A percentile compares a stretch with the other conserved stretches of the same genome.
Evolutionary conservation across 805 yeast species (phyloP).

Genomic region (Pichia ethanolica): DNA sequence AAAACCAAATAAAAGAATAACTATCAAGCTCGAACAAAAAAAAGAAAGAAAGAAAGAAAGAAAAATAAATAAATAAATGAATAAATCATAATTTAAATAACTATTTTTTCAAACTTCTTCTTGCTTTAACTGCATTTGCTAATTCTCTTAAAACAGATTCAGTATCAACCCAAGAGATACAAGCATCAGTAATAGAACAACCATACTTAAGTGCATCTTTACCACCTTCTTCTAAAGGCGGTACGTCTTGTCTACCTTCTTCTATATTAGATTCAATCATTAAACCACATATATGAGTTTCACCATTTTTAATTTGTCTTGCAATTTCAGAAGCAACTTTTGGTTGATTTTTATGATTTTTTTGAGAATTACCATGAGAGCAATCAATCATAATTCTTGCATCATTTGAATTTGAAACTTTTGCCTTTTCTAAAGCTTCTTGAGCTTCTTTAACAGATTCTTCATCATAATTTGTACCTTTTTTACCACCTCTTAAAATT

Average conservation of each 20-base stretch:
- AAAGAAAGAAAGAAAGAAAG: not conserved
- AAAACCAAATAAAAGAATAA: too few relatives aligned
- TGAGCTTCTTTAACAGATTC: conserved; percentile 63
- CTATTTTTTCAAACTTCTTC: conserved; percentile 41
- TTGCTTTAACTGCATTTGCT: conserved; percentile 70
- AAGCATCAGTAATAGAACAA: conserved; percentile 94
- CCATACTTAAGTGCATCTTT: conserved; percentile 78
- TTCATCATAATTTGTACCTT: conserved; percentile 84
- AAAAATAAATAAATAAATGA: not conserved
- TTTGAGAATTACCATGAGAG: conserved; percentile 92
- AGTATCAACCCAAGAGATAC: conserved; percentile 87
- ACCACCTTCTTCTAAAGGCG: conserved; percentile 55
- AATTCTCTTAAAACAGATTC: conserved; percentile 60
- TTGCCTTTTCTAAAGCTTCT: conserved; percentile 45
- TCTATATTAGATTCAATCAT: conserved; percentile 93
- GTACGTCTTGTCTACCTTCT: conserved; percentile 92
- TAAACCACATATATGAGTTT: conserved; percentile 73
- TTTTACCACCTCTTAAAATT: conserved; percentile 92
- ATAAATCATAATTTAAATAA: not conserved
- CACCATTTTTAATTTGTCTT: conserved; percentile 73
- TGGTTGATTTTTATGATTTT: conserved; percentile 90
- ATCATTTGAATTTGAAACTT: conserved; percentile 28
- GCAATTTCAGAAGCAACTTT: conserved; percentile 72
- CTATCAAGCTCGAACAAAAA: not conserved
- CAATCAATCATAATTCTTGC: conserved; percentile 92